phyloP scores from a whole-genome alignment of 805 yeast genomes.

The Metschnikowia henanensis region DNA sequence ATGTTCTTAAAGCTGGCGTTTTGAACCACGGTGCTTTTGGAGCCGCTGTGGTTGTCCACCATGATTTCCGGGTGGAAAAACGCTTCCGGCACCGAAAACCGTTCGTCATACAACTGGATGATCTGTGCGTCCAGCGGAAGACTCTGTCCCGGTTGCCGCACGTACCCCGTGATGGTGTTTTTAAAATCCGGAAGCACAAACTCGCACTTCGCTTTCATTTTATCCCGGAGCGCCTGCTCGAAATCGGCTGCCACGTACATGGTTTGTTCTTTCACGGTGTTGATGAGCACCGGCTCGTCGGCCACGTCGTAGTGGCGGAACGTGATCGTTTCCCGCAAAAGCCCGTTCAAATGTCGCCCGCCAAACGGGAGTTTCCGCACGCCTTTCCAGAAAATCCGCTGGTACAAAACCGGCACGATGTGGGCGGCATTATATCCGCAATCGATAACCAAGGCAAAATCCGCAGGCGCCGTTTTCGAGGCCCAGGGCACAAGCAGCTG shows the following conservation, averaged over 20 bases:
- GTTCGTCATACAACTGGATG: slow-evolving; percentile 72
- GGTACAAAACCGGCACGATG: slow-evolving; percentile 81
- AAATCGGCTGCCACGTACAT: slow-evolving; percentile 69
- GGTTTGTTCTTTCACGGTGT: slow-evolving; percentile 79
- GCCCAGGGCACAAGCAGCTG: slow-evolving; percentile 65
- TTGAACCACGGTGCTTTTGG: slow-evolving; percentile 32
- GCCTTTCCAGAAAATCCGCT: slow-evolving; percentile 74
- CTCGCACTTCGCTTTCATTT: slow-evolving; percentile 47
- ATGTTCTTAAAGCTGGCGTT: slow-evolving; percentile 61
- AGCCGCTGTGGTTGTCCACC: slow-evolving; percentile 34
- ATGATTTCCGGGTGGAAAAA: slow-evolving; percentile 79
- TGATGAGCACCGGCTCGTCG: slow-evolving; percentile 84
- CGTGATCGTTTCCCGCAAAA: slow-evolving; percentile 79
- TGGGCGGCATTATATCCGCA: slow-evolving; percentile 88
- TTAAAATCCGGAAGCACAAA: slow-evolving; percentile 89
- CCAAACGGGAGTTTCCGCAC: slow-evolving; percentile 81
- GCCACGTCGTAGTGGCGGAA: slow-evolving; percentile 91
- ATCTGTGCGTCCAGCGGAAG: slow-evolving; percentile 57
- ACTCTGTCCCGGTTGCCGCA: slow-evolving; percentile 34
- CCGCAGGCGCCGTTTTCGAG: slow-evolving; percentile 26
- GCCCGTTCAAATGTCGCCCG: slow-evolving; percentile 82
- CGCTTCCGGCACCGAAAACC: slow-evolving; percentile 86
- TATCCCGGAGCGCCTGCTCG: slow-evolving; percentile 41
- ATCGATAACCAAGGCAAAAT: slow-evolving; percentile 81
- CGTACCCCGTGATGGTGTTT: slow-evolving; percentile 75